Evolutionary conservation across 2,329 filamentous ascomycete species (phyloP), one percentile per base, ranked within the genome.

Genomic region (Colletotrichum eremochloae): DNA sequence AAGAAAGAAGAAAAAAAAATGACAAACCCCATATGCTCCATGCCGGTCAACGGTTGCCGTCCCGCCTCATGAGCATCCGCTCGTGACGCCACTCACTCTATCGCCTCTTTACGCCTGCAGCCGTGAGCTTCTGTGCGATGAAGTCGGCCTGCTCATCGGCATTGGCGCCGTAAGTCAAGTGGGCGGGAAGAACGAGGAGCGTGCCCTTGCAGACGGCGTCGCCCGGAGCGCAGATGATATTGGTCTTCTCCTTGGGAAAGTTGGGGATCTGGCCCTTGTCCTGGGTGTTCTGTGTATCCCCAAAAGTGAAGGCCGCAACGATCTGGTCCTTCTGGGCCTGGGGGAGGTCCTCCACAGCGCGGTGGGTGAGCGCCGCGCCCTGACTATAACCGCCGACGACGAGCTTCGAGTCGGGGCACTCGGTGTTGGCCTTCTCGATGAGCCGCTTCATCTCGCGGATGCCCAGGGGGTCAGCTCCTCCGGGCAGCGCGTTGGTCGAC

Each of bases 381-480:
- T 80, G 83, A 77, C 80, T 82, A 75, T 84, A 85, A 6, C 82
- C 83, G 24, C 81, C 81, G 20, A 80, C 78, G 20, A 84, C 79
- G 55, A 85, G 75, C 18, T 77, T 77, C 6, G 81, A 80, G 68
- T 77, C 68, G 7, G 81, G 81, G 73, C 83, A 84, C 52, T 82
- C 80, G 6, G 73, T 75, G 56, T 79, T 80, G 5, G 80, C 82
- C 50, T 79, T 63, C 12, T 77, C 77, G 75, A 84, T 80, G 20
- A 83, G 77, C 0, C 76, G 70, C n/a, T 77, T 76, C 68, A 80
- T 81, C 65, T 80, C 77, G 18, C 31, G 53, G 33, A 83, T 81
- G 48, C 80, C 79, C 2, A 73, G 74, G 18, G 72, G 68, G 20
- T 79, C 78, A 3, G 80, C 80, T 6, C 83, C 82, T 1, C 76